Evolutionary conservation across 78 protist species (phyloP), one percentile per base, ranked within the genome.

Genomic region (Monosiga brevicollis): DNA sequence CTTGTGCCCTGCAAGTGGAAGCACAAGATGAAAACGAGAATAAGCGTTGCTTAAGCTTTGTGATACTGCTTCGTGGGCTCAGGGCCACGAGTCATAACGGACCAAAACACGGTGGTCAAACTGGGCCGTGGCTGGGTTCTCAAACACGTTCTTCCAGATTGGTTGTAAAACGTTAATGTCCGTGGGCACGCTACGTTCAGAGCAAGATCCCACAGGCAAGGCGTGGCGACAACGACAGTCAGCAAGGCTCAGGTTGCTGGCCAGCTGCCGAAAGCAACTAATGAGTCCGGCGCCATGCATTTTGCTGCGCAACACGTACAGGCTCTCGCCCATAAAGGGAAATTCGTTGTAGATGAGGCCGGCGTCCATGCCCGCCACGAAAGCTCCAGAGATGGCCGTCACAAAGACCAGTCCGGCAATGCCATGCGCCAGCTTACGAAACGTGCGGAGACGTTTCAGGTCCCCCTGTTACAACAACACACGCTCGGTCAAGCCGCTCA

Each of bases 321-420:
- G 62, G 29, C 29, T 49, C 29, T 49, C 29, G 37, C 92, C 97
- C 97, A 95, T 95, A 1, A 40, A 32, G 35, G 98, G 98, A 75
- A 93, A 95, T 1, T 83, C 79, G 82, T 93, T 93, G 89, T 93
- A 93, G 29, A 93, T 42, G 25, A 86, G 72, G 24, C 98, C 98
- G n/a, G 98, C 98, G 73, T 94, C 95, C 42, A 94, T 43, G 74
- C 98, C 98, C 0, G 98, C 98, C 0, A 95, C 98, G 23, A 95
- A 91, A 0, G 98, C 98, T 72, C 95, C 94, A 0, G 90, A 81
- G 1, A 42, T 39, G 29, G 62, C 62, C 62, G 62, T 49, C 29
- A 49, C 15, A 15, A 49, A 49, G 62, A 49, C 62, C 29, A 49
- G 62, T 15, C 62, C 62, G 62, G 29, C 62, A 49, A 49, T 15